phyloP scores from a whole-genome alignment of 805 yeast genomes.

The Candida silvatica region DNA sequence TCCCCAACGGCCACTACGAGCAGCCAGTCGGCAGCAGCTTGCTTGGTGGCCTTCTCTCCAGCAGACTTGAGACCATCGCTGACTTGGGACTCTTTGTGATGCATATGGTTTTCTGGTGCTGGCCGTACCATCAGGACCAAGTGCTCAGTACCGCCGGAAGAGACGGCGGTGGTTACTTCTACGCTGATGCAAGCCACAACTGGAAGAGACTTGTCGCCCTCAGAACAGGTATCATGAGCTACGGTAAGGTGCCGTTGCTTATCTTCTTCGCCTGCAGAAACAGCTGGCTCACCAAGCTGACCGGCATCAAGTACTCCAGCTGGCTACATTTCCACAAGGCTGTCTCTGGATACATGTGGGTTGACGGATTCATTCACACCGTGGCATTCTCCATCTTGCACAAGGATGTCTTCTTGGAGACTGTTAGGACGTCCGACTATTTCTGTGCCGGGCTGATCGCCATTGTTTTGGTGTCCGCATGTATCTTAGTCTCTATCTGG shows the following conservation, averaged over 20 bases:
- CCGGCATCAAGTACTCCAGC: slow-evolving; percentile 8
- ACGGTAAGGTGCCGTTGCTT: background rate
- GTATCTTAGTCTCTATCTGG: slow-evolving; percentile 41
- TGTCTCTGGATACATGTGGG: slow-evolving; percentile 43
- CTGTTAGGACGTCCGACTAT: slow-evolving; percentile 8
- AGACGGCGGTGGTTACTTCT: background rate
- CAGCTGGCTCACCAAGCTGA: slow-evolving; percentile 6
- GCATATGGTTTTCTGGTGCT: slow-evolving; percentile 16
- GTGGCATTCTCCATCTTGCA: slow-evolving; percentile 22
- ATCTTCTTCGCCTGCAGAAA: background rate
- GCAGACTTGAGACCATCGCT: slow-evolving; percentile 25
- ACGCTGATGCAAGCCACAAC: no score
- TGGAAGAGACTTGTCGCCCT: slow-evolving; percentile 21
- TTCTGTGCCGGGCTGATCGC: slow-evolving; percentile 29
- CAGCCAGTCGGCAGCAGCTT: background rate
- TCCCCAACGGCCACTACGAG: slow-evolving; percentile 11
- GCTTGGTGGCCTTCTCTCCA: slow-evolving; percentile 17
- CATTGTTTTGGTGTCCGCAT: slow-evolving; percentile 31
- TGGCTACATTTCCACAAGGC: slow-evolving; percentile 57
- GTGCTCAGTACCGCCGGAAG: no score
- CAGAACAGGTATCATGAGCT: slow-evolving; percentile 33
- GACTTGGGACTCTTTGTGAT: slow-evolving; percentile 18
- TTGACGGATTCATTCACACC: slow-evolving; percentile 31
- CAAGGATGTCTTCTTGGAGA: slow-evolving; percentile 9
- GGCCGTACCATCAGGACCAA: slow-evolving; percentile 8